Evolutionary conservation across 352 stramenopile genomes (phyloP), one percentile per base, ranked within the genome.

Genomic region (Halophytophthora batemanensis): DNA sequence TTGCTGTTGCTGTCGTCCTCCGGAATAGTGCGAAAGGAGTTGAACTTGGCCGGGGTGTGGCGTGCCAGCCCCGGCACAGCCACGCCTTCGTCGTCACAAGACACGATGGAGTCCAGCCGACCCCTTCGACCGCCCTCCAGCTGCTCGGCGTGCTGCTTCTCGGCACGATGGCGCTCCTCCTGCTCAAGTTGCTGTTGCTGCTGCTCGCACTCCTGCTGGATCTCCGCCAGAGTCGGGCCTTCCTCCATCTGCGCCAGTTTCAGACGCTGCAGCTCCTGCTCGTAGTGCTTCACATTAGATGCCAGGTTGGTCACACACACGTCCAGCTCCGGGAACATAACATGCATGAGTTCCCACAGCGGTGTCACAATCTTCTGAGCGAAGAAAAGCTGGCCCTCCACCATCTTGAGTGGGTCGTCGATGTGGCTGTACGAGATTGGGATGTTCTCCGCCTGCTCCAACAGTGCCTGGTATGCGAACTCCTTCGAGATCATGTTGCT

Each of bases 401-500:
- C 83, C 83, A 94, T 94, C 51, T 90, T 76, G 23, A 91, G 39
- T 28, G 83, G 83, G 39, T 94, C 81, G 46, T 90, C 78, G 22
- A 92, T 63, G 44, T 92, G 82, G 22, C 86, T 68, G 49, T 92
- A 90, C 37, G 84, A 92, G 18, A 94, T 70, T 15, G 85, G 69
- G 10, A 95, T 70, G 15, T 88, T 84, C 42, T 93, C 79, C 0
- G 76, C 74, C 44, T 90, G 77, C 46, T 96, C 86, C 36, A 93
- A 66, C 28, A 93, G 54, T 21, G 83, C 87, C 50, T 97, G 86
- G 43, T 83, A 86, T 13, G 80, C 77, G 61, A 96, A 97, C 56
- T 96, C 88, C 52, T 94, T 87, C 47, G 85, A 78, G 38, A 97
- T 92, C 73, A 93, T 87, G 56, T 93, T 90, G 51, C 82, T 93